Evolutionary conservation across 2,329 filamentous ascomycete genomes (phyloP).

Genomic region (Hortaea werneckii): DNA sequence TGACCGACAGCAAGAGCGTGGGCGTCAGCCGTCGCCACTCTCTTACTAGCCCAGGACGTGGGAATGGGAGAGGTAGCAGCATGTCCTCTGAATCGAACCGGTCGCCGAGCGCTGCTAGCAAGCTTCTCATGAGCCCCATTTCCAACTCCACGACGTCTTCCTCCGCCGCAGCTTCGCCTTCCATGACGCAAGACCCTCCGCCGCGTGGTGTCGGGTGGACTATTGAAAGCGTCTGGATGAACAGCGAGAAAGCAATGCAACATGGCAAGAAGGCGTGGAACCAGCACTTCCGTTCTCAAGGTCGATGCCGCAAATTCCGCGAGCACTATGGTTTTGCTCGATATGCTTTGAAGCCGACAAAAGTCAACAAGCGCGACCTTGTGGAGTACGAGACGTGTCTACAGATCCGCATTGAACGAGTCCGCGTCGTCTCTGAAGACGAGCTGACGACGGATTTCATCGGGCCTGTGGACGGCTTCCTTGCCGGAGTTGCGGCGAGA

Average conservation of each 20-base stretch:
- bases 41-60: not conserved
- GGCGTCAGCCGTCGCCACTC: not conserved
- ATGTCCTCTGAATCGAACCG: not conserved
- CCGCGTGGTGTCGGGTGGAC: constrained; percentile 1
- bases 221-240: constrained; percentile 3
- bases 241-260: constrained; percentile 4
- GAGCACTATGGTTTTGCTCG: constrained; percentile 9
- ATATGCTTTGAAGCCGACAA: constrained; percentile 2
- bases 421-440: constrained; percentile 2
- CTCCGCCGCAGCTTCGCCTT: not conserved
- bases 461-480: not conserved
- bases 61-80: not conserved
- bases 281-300: not conserved
- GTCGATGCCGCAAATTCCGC: constrained; percentile 1
- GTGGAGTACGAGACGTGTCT: not conserved
- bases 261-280: constrained; percentile 7
- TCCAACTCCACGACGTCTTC: not conserved
- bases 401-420: constrained; percentile 8
- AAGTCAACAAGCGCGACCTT: not conserved
- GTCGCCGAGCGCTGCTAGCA: not conserved
- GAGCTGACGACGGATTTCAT: constrained; percentile 4
- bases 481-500: not conserved
- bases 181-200: not conserved
- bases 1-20: not conserved
- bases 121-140: not conserved